Base-by-base conservation (phyloP, 2,329 filamentous ascomycete genomes). In the Cladorrhinum sp. region DNA sequence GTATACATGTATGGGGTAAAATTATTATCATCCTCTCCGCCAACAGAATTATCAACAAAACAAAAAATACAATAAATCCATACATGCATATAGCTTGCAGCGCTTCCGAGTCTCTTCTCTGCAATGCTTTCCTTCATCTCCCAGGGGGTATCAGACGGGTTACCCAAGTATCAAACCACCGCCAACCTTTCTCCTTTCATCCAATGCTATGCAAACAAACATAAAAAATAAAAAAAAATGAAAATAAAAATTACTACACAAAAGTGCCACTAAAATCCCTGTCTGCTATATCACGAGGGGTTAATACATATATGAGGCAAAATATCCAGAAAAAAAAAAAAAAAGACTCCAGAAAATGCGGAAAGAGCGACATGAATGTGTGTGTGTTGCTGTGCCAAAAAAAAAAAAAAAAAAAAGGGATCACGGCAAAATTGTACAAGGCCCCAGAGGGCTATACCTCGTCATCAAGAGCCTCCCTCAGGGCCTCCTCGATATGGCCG, bases 391-490 rank as follows among this genome's bases (percentile, higher is more conserved):
- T 56, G 46, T 56, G 53, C 53, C 42, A 57, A 57, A 57, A 20
- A 26, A 30, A 57, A 18, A 55, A 24, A 24, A 21, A 21, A 39
- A 12, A 46, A 46, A n/a, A 26, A 21, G 2, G 39, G 20, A 8
- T 49, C 10, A 24, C 16, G 20, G 8, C 20, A 55, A 55, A 36
- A 39, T 20, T 12, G 21, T 39, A 39, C 21, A 23, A 49, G 12
- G 5, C 36, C 39, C 21, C n/a, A 2, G 8, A 24, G n/a, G 12
- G 12, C n/a, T 26, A 42, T 26, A 9, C 18, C 30, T 36, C 33
- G 52, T 66, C 82, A 54, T 77, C 76, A 23, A 91, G 74, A 52
- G 78, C 83, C 68, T 90, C 86, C 63, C 77, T 78, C 67, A 92
- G 70, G 8, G 86, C 83, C 48, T 84, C 81, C 36, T 79, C 78